Evolutionary conservation across 805 yeast genomes (phyloP).

Genomic region (Saccharomycopsis javanensis): DNA sequence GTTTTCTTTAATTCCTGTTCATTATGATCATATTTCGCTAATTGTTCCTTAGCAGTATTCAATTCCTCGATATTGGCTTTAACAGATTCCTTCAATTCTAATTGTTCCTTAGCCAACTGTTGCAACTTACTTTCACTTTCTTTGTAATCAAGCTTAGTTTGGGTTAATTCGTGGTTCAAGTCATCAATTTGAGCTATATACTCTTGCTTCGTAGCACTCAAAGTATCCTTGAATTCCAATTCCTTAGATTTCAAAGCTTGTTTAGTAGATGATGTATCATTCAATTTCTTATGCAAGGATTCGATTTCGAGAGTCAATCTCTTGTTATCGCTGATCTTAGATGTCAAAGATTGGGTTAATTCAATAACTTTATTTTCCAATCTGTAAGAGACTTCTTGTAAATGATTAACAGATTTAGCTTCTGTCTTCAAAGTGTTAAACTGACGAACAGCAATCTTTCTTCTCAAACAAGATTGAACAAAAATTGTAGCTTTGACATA

Average conservation of each 20-base stretch:
- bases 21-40: constrained; percentile 49
- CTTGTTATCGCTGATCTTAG: constrained; percentile 76
- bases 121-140: constrained; percentile 50
- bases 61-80: constrained; percentile 52
- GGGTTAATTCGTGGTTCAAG: constrained; percentile 45
- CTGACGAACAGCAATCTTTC: constrained; percentile 60
- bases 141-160: constrained; percentile 47
- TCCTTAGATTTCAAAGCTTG: constrained; percentile 48
- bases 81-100: constrained; percentile 54
- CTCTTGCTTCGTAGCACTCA: constrained; percentile 35
- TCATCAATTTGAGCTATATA: constrained; percentile 40
- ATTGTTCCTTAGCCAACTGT: constrained; percentile 51
- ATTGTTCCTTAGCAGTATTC: constrained; percentile 46
- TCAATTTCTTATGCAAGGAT: constrained; percentile 38
- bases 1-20: constrained; percentile 58
- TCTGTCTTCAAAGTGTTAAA: constrained; percentile 63
- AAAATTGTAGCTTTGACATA: constrained; percentile 49
- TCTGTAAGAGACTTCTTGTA: constrained; percentile 85
- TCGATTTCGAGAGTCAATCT: constrained; percentile 54
- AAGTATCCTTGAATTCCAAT: constrained; percentile 38
- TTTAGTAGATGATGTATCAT: constrained; percentile 44
- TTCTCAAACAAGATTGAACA: constrained; percentile 71
- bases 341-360: constrained; percentile 73
- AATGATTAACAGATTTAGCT: constrained; percentile 82
- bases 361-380: constrained; percentile 97